These are phyloP conservation scores for Teratosphaeria gauchensis DNA, from an alignment of 2,329 filamentous ascomycete species.

Conservation along the genomic window DNA sequence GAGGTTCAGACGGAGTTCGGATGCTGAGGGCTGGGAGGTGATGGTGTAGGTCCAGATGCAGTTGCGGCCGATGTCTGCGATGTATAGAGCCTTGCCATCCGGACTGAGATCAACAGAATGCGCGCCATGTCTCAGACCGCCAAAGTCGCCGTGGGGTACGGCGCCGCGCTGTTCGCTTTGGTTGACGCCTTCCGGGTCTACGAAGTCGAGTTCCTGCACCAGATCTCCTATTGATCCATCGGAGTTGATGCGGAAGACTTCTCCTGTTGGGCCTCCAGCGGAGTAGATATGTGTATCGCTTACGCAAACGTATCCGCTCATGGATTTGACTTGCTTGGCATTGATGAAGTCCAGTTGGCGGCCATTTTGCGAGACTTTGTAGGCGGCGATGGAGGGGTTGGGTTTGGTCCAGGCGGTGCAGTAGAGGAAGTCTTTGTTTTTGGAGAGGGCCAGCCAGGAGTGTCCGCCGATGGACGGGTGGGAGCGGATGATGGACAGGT, in stretches of 20 bases:
- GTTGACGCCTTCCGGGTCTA: slow-evolving; percentile 19
- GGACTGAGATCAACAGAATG: slow-evolving; percentile 24
- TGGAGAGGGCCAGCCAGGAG: slow-evolving; percentile 26
- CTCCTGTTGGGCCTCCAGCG: slow-evolving; percentile 24
- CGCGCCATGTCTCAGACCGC: slow-evolving; percentile 25
- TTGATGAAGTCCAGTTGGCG: slow-evolving; percentile 23
- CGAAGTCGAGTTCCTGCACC: slow-evolving; percentile 25
- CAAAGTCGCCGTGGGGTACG: slow-evolving; percentile 26
- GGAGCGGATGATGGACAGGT: slow-evolving; percentile 16
- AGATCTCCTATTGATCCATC: slow-evolving; percentile 23
- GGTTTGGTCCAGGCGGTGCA: slow-evolving; percentile 27
- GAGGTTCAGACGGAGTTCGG: background rate
- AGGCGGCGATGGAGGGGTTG: slow-evolving; percentile 23
- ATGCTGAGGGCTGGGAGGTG: background rate
- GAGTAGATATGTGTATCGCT: slow-evolving; percentile 23
- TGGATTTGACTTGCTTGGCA: slow-evolving; percentile 20
- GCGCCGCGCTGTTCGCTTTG: slow-evolving; percentile 16
- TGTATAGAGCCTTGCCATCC: slow-evolving; percentile 20
- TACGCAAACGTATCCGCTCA: slow-evolving; percentile 25
- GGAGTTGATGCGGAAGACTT: slow-evolving; percentile 20
- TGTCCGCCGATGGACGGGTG: slow-evolving; percentile 25
- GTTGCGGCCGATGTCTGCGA: slow-evolving; percentile 28
- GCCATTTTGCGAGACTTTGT: slow-evolving; percentile 15
- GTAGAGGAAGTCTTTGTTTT: slow-evolving; percentile 21
- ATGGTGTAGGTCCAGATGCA: slow-evolving; percentile 27